Conservation (phyloP, 805 yeast genomes). For the Kodamaea neixiangensis region DNA sequence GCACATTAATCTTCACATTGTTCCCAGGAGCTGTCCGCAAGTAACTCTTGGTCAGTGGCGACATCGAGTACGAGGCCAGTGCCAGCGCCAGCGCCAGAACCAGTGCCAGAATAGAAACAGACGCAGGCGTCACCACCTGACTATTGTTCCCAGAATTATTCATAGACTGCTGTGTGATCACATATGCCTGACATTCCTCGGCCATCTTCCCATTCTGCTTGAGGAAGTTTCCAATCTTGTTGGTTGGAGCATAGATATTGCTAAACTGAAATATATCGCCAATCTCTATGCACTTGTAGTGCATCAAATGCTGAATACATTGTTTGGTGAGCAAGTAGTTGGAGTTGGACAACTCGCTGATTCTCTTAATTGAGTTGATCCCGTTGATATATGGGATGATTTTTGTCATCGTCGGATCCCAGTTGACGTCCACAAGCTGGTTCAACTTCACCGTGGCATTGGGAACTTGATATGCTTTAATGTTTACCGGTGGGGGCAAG, state of each 20-base stretch:
- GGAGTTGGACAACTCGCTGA: slow-evolving; percentile 78
- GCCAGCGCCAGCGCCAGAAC: slow-evolving; percentile 6
- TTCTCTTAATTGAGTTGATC: slow-evolving; percentile 73
- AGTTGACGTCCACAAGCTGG: slow-evolving; percentile 77
- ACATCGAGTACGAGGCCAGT: slow-evolving; percentile 10
- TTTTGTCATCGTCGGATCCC: slow-evolving; percentile 97
- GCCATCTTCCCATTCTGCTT: slow-evolving; percentile 59
- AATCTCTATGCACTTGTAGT: slow-evolving; percentile 81
- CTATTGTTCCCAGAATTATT: slow-evolving; percentile 9
- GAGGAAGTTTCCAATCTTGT: slow-evolving; percentile 68
- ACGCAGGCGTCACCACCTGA: slow-evolving; percentile 16
- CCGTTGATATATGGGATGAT: slow-evolving; percentile 88
- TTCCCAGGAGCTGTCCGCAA: background rate
- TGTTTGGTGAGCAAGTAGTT: slow-evolving; percentile 76
- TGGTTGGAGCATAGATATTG: slow-evolving; percentile 87
- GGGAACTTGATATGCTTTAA: slow-evolving; percentile 86
- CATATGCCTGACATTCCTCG: slow-evolving; percentile 83
- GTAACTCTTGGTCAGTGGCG: slow-evolving; percentile 9
- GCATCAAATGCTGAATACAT: slow-evolving; percentile 88
- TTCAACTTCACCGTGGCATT: slow-evolving; percentile 78
- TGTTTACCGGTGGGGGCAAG: slow-evolving; percentile 73
- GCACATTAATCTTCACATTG: slow-evolving; percentile 33
- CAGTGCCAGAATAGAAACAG: slow-evolving; percentile 7
- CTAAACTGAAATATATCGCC: slow-evolving; percentile 88
- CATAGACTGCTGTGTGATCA: slow-evolving; percentile 41